These are phyloP conservation scores for Chaetoceros tenuissimus DNA, from an alignment of 108 stramenopile species.

Conservation along the genomic window DNA sequence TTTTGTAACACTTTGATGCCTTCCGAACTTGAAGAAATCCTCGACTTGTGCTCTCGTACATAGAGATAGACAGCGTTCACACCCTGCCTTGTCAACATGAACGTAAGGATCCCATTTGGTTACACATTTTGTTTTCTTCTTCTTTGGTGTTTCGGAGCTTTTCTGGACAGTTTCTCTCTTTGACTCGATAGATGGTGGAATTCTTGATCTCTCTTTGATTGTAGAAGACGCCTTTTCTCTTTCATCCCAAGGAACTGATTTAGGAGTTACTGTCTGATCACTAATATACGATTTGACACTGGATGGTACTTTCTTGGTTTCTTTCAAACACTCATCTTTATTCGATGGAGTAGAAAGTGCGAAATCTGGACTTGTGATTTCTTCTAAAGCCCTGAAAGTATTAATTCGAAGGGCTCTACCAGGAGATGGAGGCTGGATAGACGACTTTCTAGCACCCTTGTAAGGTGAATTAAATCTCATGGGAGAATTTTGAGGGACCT, in stretches of 20 bases:
- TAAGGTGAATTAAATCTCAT: neutral
- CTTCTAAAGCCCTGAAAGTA: no score
- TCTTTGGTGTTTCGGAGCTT: no score
- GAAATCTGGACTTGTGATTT: no score
- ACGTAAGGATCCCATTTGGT: neutral
- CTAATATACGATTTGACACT: neutral
- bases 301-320: no score
- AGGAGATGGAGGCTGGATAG: neutral
- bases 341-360: no score
- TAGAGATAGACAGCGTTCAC: neutral
- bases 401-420: neutral
- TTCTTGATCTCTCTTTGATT: no score
- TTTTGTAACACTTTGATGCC: neutral
- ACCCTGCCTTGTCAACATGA: neutral
- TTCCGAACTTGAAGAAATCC: neutral
- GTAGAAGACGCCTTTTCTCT: neutral
- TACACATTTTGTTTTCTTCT: no score
- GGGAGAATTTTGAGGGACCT: neutral
- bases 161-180: no score
- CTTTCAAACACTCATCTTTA: no score
- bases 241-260: neutral
- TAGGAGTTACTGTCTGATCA: neutral
- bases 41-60: neutral
- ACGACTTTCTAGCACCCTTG: neutral
- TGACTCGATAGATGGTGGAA: no score